Base-by-base conservation (phyloP, 225 moss, liverwort and hornwort species). In the Thuidium tamariscinum region DNA sequence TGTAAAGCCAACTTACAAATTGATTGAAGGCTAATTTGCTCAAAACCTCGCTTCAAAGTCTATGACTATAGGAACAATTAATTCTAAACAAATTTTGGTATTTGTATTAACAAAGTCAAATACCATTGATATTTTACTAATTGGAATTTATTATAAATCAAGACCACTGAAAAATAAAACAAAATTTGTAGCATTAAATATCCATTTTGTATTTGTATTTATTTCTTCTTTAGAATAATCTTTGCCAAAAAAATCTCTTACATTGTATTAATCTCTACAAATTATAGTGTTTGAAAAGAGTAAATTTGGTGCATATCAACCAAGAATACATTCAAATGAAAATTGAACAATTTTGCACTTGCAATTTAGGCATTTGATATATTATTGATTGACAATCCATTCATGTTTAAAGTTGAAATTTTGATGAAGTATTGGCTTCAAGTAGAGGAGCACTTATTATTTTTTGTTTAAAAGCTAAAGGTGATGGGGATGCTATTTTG, bases 271-370 rank as follows among this genome's bases (percentile, higher is more conserved):
- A 29, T 27, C 3, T 69, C 27, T 0, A 27, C 44, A 44, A 9
- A 9, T 5, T 29, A 10, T 41, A 15, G 26, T 41, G 3, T 69
- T 69, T 41, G 2, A 2, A 29, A 71, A 71, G 27, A 2, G 42
- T 44, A 2, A 27, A 27, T 44, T 44, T 16, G 0, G 5, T 9
- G 2, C 0, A 1, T 5, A 3, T 44, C 10, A 0, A 16, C 1
- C 13, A 41, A 0, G 5, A 5, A 15, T 1, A 2, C 37, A 23
- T 68, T 68, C 4, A 41, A 69, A 69, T 23, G 21, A 1, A 69
- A 25, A 69, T 25, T 2, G 1, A 41, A 69, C 0, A 41, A 69
- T 8, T 25, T 15, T 2, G 41, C 69, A 41, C 4, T 69, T 14
- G 2, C 2, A 26, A 8, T 25, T 42, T 26, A 41, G 41, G 8